These are phyloP conservation scores for Trichothecium roseum DNA, from an alignment of 2,329 filamentous ascomycete species.

Conservation along the genomic window DNA sequence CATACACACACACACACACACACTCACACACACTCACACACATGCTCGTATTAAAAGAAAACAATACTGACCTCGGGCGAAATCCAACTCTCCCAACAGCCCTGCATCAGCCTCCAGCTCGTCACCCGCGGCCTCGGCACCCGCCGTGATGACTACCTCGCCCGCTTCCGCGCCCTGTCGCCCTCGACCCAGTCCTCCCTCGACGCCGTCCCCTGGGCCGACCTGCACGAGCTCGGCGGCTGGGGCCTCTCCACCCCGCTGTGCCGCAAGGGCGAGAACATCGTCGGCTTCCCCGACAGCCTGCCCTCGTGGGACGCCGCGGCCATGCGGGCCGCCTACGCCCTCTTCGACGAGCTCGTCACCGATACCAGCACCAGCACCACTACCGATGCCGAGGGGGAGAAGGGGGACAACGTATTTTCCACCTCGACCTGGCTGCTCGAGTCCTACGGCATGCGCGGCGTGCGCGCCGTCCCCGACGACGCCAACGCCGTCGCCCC, in stretches of 20 bases:
- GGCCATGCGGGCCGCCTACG: conserved; percentile 4
- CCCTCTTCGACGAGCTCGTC: conserved; percentile 5
- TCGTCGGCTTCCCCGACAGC: conserved; percentile 6
- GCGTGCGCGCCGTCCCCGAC: conserved; percentile 16
- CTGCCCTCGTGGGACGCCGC: conserved; percentile 4
- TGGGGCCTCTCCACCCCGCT: conserved; percentile 1
- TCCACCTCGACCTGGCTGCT: too few species aligned
- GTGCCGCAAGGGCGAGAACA: conserved; percentile 7
- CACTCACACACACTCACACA: too few species aligned
- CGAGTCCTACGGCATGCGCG: conserved; percentile 12
- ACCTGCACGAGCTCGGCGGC: conserved; percentile 5
- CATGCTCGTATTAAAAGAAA: too few species aligned
- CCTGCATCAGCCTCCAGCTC: conserved; percentile 7
- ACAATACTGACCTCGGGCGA: too few species aligned
- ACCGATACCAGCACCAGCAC: conserved; percentile 1
- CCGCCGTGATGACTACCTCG: conserved; percentile 2
- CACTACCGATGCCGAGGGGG: too few species aligned
- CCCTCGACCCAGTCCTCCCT: conserved; percentile 2
- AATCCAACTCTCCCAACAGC: too few species aligned
- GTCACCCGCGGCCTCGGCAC: conserved; percentile 3
- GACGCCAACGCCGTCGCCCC: background rate
- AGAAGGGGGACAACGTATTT: too few species aligned
- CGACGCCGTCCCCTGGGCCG: conserved; percentile 3
- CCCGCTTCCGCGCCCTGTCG: conserved; percentile 6
- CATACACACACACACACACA: too few species aligned